Base-by-base conservation (phyloP, 352 stramenopile species). In the Phytophthora fragariae region DNA sequence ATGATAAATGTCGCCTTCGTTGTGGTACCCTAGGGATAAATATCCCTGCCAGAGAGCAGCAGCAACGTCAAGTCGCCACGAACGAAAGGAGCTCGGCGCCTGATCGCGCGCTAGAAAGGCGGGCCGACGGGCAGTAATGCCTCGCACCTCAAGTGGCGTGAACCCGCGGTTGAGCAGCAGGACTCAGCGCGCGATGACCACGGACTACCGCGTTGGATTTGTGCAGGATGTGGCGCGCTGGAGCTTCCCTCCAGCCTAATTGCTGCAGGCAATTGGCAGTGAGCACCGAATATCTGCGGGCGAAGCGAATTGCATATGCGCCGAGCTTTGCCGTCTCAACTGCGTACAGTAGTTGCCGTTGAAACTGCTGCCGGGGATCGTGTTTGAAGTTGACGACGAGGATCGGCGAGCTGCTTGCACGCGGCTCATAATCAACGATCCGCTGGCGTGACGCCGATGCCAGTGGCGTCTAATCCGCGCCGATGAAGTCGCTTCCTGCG, bases 121-220 rank as follows among this genome's bases (percentile, higher is more conserved):
- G 57, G 27, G 27, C 7, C 55, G 12, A 5, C 5, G 39, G 17
- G 75, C 62, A 81, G 65, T 81, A 81, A 81, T 72, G 70, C 49
- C 33, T 46, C 19, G 49, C 27, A 41, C 65, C 65, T 81, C 75
- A 81, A 81, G 57, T 80, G 63, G 66, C 52, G 70, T 72, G 57
- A 52, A 67, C 56, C 60, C 53, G 59, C 19, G 58, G 29, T 62
- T 76, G 70, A 72, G 44, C 57, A 65, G 19, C 47, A 70, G 58
- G 62, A 74, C 61, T 57, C 47, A 77, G 47, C 56, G 33, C 6
- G 0, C 14, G 58, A 77, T 65, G 56, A 41, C 35, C 35, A 27
- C 56, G 52, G 61, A 77, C 50, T 75, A 77, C 69, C 69, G 68
- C 47, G 52, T 64, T 63, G 41, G 73, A 76, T 76, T 79, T 76